Percentiles rank a stretch among this genome's conserved stretches.
phyloP scores from a whole-genome alignment of 805 yeast species.

The Saccharomycopsis fibuligera region DNA sequence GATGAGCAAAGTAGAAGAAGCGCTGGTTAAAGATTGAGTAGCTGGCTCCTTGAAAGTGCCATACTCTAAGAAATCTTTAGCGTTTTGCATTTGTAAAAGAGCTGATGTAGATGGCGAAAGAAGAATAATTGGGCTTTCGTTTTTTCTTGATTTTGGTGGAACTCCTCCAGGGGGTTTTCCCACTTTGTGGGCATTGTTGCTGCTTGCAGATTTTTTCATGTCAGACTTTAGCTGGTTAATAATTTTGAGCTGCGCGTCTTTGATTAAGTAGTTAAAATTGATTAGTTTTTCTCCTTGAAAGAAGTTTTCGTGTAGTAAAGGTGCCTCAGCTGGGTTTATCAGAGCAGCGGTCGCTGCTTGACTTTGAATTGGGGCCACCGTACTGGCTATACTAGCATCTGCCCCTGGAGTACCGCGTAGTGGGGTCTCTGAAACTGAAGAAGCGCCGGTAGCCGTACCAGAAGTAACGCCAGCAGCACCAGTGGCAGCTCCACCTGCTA shows the following conservation, averaged over 20 bases:
- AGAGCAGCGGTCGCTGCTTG: background rate
- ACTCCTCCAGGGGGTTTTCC: conserved; percentile 19
- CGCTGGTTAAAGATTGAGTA: conserved; percentile 26
- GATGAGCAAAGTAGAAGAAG: conserved; percentile 31
- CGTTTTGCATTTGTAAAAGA: conserved; percentile 55
- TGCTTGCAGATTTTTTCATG: conserved; percentile 24
- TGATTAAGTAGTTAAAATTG: conserved; percentile 60
- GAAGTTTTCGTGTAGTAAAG: conserved; percentile 51
- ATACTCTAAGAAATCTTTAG: conserved; percentile 63
- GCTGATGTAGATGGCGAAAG: conserved; percentile 79
- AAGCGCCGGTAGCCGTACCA: background rate
- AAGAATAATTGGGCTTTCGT: conserved; percentile 61
- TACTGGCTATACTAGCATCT: conserved; percentile 8
- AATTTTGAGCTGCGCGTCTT: conserved; percentile 57
- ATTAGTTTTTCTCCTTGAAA: conserved; percentile 61
- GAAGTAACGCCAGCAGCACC: background rate
- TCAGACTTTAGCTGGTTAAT: conserved; percentile 42
- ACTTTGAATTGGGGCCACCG: conserved; percentile 13
- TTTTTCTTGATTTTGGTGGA: conserved; percentile 21
- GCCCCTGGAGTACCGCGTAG: background rate
- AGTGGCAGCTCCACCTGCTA: background rate
- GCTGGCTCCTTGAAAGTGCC: conserved; percentile 59
- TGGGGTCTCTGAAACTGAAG: background rate
- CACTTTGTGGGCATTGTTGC: background rate
- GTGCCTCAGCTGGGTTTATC: conserved; percentile 38